Conservation (phyloP, 441 rosid genomes). For the Macaranga tanarius region DNA sequence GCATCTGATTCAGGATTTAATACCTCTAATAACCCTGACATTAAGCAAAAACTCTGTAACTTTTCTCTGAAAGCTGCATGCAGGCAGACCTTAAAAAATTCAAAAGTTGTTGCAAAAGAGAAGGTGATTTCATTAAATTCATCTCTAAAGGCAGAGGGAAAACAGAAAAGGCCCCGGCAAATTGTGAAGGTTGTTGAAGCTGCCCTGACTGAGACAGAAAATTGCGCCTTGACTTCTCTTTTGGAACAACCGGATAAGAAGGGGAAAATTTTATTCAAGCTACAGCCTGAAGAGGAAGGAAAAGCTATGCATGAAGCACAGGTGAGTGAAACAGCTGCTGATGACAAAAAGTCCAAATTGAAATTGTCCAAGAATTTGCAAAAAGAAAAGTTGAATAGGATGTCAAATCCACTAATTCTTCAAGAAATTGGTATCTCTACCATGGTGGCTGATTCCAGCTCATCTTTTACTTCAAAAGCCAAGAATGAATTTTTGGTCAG, state of each 20-base stretch:
- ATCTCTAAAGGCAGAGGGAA: slow-evolving; percentile 31
- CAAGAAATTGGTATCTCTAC: slow-evolving; percentile 22
- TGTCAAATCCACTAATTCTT: slow-evolving; percentile 15
- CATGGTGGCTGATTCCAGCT: slow-evolving; percentile 12
- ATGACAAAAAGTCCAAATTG: slow-evolving; percentile 23
- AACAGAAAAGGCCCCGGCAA: slow-evolving; percentile 28
- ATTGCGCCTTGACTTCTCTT: slow-evolving; percentile 38
- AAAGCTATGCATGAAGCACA: slow-evolving; percentile 18
- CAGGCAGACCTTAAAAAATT: slow-evolving; percentile 25
- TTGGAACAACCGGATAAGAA: slow-evolving; percentile 38
- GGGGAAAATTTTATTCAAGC: slow-evolving; percentile 25
- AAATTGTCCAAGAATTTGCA: slow-evolving; percentile 25
- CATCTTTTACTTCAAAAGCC: slow-evolving; percentile 31
- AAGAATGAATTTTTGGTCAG: slow-evolving; percentile 26
- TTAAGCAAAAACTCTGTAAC: slow-evolving; percentile 31
- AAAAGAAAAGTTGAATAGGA: slow-evolving; percentile 30
- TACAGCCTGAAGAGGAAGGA: slow-evolving; percentile 29
- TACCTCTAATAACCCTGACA: slow-evolving; percentile 28
- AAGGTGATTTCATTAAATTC: slow-evolving; percentile 21
- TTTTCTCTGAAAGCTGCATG: slow-evolving; percentile 28
- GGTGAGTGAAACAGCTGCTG: slow-evolving; percentile 29
- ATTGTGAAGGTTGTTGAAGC: slow-evolving; percentile 19
- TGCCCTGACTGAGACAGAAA: slow-evolving; percentile 31
- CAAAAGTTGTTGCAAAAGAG: slow-evolving; percentile 23
- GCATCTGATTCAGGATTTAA: slow-evolving; percentile 24